Conservation (phyloP, 768 basidiomycete genomes). For the Agrocybe pediades region DNA sequence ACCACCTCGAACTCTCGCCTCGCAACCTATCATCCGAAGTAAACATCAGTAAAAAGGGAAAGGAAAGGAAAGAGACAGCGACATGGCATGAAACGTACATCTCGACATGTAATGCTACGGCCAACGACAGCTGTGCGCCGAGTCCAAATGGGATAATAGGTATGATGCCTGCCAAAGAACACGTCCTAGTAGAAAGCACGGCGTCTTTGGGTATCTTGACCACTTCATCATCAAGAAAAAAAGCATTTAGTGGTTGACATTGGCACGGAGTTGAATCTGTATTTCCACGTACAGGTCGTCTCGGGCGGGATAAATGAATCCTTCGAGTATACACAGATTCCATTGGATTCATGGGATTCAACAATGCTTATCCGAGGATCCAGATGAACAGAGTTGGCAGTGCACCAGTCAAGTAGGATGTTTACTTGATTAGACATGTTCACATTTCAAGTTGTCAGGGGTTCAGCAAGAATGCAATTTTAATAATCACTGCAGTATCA, state of each 20-base stretch:
- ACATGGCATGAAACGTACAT: slow-evolving; percentile 40
- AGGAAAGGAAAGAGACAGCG: background rate
- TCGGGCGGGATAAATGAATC: slow-evolving; percentile 31
- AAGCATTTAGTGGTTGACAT: slow-evolving; percentile 1
- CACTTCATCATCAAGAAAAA: slow-evolving; percentile 41
- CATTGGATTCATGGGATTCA: slow-evolving; percentile 22
- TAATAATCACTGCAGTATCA: too few relatives aligned
- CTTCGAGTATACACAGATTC: slow-evolving; percentile 38
- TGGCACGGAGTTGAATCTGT: too few relatives aligned
- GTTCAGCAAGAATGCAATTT: too few relatives aligned
- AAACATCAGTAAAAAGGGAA: background rate
- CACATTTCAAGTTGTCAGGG: too few relatives aligned
- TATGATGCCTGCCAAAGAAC: slow-evolving; percentile 47
- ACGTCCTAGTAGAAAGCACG: slow-evolving; percentile 63
- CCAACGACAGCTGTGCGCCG: slow-evolving; percentile 59
- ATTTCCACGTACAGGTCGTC: slow-evolving; percentile 36
- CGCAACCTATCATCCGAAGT: slow-evolving; percentile 40
- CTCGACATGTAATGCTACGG: slow-evolving; percentile 67
- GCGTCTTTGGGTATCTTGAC: slow-evolving; percentile 64
- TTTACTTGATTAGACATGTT: slow-evolving; percentile 18
- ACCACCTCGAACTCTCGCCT: slow-evolving; percentile 57
- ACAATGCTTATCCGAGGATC: slow-evolving; percentile 48
- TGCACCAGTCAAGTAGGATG: slow-evolving; percentile 50
- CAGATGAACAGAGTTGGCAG: slow-evolving; percentile 43
- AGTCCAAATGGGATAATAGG: slow-evolving; percentile 52